Evolutionary conservation across 2,329 filamentous ascomycete genomes (phyloP).

Genomic region (Fusarium piperis): DNA sequence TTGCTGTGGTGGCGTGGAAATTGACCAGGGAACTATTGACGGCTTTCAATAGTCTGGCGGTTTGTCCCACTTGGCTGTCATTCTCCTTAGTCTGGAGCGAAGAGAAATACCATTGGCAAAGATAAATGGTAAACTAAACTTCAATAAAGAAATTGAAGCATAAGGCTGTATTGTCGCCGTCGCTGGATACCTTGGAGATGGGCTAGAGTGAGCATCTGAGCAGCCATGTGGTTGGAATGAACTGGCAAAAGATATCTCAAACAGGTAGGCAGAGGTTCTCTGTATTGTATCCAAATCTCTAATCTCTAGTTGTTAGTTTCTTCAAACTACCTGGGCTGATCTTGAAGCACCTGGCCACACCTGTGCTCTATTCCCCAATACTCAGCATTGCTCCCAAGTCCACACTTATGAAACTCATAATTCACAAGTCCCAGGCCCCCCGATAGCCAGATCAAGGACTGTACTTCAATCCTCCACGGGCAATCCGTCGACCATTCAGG

Average conservation of each 20-base stretch:
- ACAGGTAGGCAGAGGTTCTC: no score
- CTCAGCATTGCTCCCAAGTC: no score
- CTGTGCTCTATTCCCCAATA: no score
- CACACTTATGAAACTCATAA: no score
- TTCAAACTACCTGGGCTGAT: no score
- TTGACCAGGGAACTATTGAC: not conserved
- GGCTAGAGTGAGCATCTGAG: no score
- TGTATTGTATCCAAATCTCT: no score
- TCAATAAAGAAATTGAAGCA: not conserved
- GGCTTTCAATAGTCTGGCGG: not conserved
- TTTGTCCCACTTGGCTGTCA: not conserved
- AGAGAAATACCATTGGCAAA: not conserved
- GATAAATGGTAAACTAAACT: not conserved
- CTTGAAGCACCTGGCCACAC: no score
- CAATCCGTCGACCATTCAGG: slow-evolving; percentile 47
- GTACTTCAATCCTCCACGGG: slow-evolving; percentile 22
- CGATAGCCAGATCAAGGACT: slow-evolving; percentile 8
- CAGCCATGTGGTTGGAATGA: no score
- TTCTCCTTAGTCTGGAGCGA: not conserved
- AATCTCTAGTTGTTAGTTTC: no score
- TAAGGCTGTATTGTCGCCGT: not conserved
- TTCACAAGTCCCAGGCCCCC: not conserved
- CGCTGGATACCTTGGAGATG: no score
- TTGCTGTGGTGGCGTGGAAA: not conserved
- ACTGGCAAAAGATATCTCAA: no score